Percentiles rank a stretch among this genome's conserved stretches.
Conservation (phyloP, 192 early-diverging fungal species). For the Tieghemiomyces parasiticus region DNA sequence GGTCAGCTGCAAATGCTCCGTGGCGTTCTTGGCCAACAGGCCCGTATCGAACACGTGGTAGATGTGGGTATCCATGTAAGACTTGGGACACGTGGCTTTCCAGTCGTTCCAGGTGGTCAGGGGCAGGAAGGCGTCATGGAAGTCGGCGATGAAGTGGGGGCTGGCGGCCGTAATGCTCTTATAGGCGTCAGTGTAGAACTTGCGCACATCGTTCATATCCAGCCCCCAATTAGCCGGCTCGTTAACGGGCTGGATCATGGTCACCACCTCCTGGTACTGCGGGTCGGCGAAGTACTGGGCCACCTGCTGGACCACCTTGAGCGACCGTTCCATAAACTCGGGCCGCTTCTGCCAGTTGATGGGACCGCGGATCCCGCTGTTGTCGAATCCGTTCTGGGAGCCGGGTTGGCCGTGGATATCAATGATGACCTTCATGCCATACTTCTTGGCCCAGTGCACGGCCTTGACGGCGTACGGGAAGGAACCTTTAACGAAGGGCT, state of each 20-base stretch:
- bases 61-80: constrained; percentile 33
- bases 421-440: constrained; percentile 32
- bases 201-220: constrained; percentile 18
- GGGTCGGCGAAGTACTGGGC: constrained; percentile 33
- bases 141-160: constrained; percentile 12
- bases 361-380: constrained; percentile 26
- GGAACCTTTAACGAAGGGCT: constrained; percentile 33
- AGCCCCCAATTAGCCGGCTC: constrained; percentile 32
- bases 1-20: constrained; percentile 23
- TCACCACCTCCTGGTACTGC: constrained; percentile 21
- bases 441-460: constrained; percentile 34
- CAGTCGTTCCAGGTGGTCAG: constrained; percentile 30
- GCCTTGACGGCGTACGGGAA: constrained; percentile 27
- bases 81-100: constrained; percentile 23
- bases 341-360: constrained; percentile 32
- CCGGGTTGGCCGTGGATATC: constrained; percentile 43
- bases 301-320: constrained; percentile 32
- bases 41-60: constrained; percentile 34
- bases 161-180: constrained; percentile 11
- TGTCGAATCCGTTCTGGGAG: constrained; percentile 42
- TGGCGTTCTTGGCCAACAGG: constrained; percentile 20
- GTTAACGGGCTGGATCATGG: constrained; percentile 26
- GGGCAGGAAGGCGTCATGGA: constrained; percentile 29
- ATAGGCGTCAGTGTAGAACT: constrained; percentile 26
- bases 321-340: constrained; percentile 30